Evolutionary conservation across 1,139 yeast species (phyloP).

Genomic region (Zygosaccharomyces pseudobailii): DNA sequence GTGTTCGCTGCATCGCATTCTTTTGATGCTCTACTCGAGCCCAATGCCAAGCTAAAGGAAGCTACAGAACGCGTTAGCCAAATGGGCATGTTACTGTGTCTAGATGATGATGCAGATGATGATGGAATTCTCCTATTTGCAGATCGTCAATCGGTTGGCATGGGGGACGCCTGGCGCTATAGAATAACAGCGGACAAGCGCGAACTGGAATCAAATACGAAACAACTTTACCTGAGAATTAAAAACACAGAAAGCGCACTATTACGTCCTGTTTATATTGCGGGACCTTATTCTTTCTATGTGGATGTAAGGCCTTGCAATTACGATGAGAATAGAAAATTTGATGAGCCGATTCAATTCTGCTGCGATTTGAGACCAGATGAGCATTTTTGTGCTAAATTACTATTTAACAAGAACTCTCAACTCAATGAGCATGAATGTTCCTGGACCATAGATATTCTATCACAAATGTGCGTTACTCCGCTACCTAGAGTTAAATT

Average conservation of each 20-base stretch:
- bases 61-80: neutral
- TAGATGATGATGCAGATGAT: neutral
- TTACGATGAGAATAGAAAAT: conserved; percentile 38
- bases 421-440: conserved; percentile 36
- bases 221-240: conserved; percentile 36
- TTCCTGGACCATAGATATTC: conserved; percentile 53
- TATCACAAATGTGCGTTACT: conserved; percentile 49
- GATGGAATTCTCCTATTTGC: conserved; percentile 21
- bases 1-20: neutral
- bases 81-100: neutral
- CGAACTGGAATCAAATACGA: conserved; percentile 12
- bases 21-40: neutral
- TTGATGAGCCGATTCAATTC: conserved; percentile 33
- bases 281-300: conserved; percentile 58
- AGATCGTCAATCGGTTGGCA: conserved; percentile 22
- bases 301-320: conserved; percentile 55
- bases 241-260: conserved; percentile 49
- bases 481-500: conserved; percentile 36
- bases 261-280: conserved; percentile 52
- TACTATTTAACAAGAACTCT: conserved; percentile 42
- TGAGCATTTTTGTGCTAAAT: conserved; percentile 47
- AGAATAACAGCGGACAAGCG: conserved; percentile 21
- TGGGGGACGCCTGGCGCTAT: conserved; percentile 31
- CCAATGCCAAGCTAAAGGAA: neutral
- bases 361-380: conserved; percentile 48